Conservation (phyloP, 1,284 basidiomycete genomes). For the Fomitopsis schrenkii region DNA sequence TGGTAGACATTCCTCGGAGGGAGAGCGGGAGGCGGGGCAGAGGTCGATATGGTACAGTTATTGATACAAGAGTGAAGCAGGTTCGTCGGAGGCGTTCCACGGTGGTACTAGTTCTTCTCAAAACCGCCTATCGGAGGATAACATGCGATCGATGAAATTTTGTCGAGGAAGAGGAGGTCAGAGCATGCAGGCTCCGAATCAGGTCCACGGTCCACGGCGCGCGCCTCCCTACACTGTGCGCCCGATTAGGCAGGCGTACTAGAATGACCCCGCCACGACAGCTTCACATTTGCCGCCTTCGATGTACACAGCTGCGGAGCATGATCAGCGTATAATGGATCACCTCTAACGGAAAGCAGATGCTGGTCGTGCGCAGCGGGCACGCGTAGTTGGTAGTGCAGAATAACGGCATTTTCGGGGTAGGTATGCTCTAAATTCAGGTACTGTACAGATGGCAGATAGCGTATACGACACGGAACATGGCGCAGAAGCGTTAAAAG, state of each 20-base stretch:
- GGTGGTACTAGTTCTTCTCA: not conserved
- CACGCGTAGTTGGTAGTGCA: no score
- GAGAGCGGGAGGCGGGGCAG: not conserved
- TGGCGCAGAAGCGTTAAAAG: not conserved
- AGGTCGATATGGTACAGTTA: constrained; percentile 3
- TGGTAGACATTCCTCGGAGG: constrained; percentile 1
- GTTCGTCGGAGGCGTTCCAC: not conserved
- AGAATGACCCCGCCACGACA: not conserved
- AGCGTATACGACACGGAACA: not conserved
- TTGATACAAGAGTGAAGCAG: constrained; percentile 4
- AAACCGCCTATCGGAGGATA: not conserved
- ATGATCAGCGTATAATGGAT: no score
- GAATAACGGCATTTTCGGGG: no score
- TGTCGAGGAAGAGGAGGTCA: constrained; percentile 1
- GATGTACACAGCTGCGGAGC: no score
- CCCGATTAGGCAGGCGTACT: constrained; percentile 12
- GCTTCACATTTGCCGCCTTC: no score
- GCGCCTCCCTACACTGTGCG: not conserved
- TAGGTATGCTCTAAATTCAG: not conserved
- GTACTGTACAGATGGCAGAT: not conserved
- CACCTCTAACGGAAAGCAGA: no score
- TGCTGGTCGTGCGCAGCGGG: no score
- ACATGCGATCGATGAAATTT: constrained; percentile 17
- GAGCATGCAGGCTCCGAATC: not conserved
- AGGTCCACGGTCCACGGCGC: no score